Conservation (phyloP, 768 basidiomycete genomes). For the Lactarius deliciosus region DNA sequence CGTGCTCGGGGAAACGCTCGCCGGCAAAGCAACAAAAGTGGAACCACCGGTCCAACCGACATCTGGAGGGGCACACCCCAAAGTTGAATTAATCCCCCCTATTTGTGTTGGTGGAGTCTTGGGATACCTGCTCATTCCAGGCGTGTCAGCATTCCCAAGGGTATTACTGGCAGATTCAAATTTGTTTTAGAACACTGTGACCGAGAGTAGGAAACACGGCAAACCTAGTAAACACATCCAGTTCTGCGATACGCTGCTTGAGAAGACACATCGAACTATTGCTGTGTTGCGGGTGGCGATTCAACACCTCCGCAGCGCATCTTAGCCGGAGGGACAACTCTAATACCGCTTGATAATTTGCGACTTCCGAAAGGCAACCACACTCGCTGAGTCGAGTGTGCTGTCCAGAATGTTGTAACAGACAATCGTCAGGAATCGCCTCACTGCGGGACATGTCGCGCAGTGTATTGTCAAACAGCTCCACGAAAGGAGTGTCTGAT, state of each 20-base stretch:
- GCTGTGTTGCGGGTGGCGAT: slow-evolving; percentile 45
- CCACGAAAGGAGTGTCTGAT: not conserved
- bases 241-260: slow-evolving; percentile 47
- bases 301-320: slow-evolving; percentile 55
- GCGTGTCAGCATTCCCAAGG: slow-evolving; percentile 5
- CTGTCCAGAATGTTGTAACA: not conserved
- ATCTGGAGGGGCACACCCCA: not conserved
- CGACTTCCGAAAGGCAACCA: slow-evolving; percentile 55
- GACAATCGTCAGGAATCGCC: not conserved
- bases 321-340: slow-evolving; percentile 66
- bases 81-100: not conserved
- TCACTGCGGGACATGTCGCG: slow-evolving; percentile 1
- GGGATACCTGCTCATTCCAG: not conserved
- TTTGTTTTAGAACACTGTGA: slow-evolving; percentile 1
- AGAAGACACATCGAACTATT: slow-evolving; percentile 38
- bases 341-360: slow-evolving; percentile 55
- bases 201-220: slow-evolving; percentile 29
- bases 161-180: not conserved
- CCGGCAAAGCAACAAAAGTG: slow-evolving; percentile 25
- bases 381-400: slow-evolving; percentile 42
- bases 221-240: slow-evolving; percentile 54
- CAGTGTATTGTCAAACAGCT: slow-evolving; percentile 7
- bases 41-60: not conserved
- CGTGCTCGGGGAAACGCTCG: no score
- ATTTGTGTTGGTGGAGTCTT: not conserved